phyloP scores from a whole-genome alignment of 345 rosid genomes.

The Diplotaxis tenuifolia region DNA sequence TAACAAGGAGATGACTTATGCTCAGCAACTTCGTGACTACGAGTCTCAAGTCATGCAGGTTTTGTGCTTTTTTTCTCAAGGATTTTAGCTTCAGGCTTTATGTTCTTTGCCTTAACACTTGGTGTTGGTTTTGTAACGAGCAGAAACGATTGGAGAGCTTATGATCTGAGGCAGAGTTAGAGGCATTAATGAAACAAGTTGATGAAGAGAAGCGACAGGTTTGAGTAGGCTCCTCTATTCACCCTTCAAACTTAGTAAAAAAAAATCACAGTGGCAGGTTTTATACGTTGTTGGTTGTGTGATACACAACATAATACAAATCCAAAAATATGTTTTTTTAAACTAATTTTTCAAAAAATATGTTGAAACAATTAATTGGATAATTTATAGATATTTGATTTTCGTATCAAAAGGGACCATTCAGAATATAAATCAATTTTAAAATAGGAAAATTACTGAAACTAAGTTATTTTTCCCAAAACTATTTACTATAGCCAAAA shows the following conservation, averaged over 20 bases:
- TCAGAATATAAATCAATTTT: no score
- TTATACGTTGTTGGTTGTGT: slow-evolving; percentile 26
- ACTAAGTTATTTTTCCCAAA: no score
- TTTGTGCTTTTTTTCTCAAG: neutral
- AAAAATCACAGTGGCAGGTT: slow-evolving; percentile 16
- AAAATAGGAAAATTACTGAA: no score
- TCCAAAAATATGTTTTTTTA: no score
- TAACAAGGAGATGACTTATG: slow-evolving; percentile 97
- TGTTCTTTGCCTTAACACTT: neutral
- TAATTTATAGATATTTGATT: no score
- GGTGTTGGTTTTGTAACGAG: slow-evolving; percentile 18
- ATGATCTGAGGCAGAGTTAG: slow-evolving; percentile 86
- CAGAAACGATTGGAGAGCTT: slow-evolving; percentile 91
- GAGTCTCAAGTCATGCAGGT: slow-evolving; percentile 96
- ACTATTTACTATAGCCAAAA: no score
- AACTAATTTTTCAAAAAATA: no score
- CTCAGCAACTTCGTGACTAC: slow-evolving; percentile 90
- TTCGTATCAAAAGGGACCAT: no score
- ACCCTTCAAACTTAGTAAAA: slow-evolving; percentile 22
- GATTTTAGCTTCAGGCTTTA: slow-evolving; percentile 1
- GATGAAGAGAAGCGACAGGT: slow-evolving; percentile 82
- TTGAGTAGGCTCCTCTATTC: neutral
- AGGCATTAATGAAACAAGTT: slow-evolving; percentile 79
- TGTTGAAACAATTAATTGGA: no score
- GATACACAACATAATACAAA: slow-evolving; percentile 23